Conservation (phyloP, 2,329 filamentous ascomycete genomes). For the Cladosporium sp. region DNA sequence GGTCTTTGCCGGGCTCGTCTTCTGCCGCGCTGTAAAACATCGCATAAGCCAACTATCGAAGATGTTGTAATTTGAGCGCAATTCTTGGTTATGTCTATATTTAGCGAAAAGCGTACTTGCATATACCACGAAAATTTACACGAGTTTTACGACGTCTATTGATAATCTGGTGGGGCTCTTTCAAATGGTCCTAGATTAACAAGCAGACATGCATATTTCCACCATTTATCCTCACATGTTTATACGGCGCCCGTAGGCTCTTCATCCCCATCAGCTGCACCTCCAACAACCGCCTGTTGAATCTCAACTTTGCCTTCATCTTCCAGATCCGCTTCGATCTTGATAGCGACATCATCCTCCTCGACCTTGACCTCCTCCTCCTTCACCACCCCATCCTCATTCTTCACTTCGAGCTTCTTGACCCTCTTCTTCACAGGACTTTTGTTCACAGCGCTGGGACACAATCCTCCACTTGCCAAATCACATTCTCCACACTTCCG, state of each 20-base stretch:
- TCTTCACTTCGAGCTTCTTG: constrained; percentile 34
- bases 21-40: too few species aligned
- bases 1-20: too few species aligned
- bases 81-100: not conserved
- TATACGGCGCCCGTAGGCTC: too few species aligned
- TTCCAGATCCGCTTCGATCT: constrained; percentile 27
- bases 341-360: constrained; percentile 25
- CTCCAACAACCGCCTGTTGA: constrained; percentile 13
- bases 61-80: too few species aligned
- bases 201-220: too few species aligned
- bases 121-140: constrained; percentile 2
- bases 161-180: too few species aligned
- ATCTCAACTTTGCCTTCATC: constrained; percentile 21
- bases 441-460: constrained; percentile 48
- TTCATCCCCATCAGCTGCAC: too few species aligned
- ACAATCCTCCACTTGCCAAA: constrained; percentile 70
- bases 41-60: too few species aligned
- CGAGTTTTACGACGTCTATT: not conserved
- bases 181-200: too few species aligned
- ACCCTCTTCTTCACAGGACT: constrained; percentile 47
- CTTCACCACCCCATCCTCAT: constrained; percentile 20
- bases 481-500: constrained; percentile 82
- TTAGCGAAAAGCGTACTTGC: not conserved
- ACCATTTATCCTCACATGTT: too few species aligned
- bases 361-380: constrained; percentile 24